Conservation (phyloP, 2,329 filamentous ascomycete species). For the Cercospora citrullina region DNA sequence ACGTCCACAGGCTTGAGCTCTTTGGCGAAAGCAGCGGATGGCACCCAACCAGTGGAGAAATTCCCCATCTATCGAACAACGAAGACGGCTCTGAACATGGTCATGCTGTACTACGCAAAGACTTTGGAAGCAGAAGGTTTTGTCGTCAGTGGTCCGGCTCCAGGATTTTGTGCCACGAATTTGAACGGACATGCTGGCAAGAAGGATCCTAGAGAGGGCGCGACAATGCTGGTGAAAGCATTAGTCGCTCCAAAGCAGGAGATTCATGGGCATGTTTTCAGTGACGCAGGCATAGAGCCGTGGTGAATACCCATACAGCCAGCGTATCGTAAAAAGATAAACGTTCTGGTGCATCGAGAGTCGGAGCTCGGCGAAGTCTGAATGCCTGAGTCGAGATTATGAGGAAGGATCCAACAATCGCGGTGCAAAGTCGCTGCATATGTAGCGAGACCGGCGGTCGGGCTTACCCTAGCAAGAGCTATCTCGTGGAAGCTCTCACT, state of each 20-base stretch:
- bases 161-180: slow-evolving; percentile 31
- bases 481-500: neutral
- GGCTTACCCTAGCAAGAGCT: neutral
- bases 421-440: neutral
- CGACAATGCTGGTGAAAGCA: slow-evolving; percentile 31
- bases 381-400: neutral
- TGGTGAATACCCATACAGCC: neutral
- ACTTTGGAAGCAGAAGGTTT: slow-evolving; percentile 32
- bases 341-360: neutral
- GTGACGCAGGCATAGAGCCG: neutral
- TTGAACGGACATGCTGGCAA: slow-evolving; percentile 31
- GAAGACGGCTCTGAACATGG: slow-evolving; percentile 36
- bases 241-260: slow-evolving; percentile 29
- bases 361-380: neutral
- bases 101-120: slow-evolving; percentile 29
- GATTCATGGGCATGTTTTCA: slow-evolving; percentile 26
- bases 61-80: slow-evolving; percentile 29
- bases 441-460: neutral
- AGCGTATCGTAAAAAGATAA: neutral
- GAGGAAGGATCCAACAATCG: neutral
- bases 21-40: neutral
- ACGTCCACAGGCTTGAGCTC: slow-evolving; percentile 25
- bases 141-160: slow-evolving; percentile 27
- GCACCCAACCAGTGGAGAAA: slow-evolving; percentile 12
- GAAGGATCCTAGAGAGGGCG: slow-evolving; percentile 36